phyloP scores from a whole-genome alignment of 139 green algal genomes.

The Axilococcus clingmanii region DNA sequence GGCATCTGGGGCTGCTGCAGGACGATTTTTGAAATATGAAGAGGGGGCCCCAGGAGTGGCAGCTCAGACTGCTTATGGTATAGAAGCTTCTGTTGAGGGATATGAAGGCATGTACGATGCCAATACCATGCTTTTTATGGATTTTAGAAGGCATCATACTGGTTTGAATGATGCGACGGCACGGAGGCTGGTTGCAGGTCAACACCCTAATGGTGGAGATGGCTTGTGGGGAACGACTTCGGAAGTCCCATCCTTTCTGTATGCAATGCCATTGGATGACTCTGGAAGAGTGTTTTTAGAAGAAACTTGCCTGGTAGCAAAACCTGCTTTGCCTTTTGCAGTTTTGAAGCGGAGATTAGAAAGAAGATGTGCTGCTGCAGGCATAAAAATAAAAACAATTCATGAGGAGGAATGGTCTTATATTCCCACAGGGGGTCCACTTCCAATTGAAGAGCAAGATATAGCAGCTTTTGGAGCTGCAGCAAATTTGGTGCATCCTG shows the following conservation, averaged over 20 bases:
- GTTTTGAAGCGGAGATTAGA: constrained; percentile 85
- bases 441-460: constrained; percentile 52
- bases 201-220: constrained; percentile 18
- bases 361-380: constrained; percentile 50
- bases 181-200: constrained; percentile 57
- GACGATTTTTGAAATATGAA: constrained; percentile 54
- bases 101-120: constrained; percentile 55
- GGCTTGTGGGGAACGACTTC: constrained; percentile 36
- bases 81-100: constrained; percentile 58
- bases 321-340: constrained; percentile 74
- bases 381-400: constrained; percentile 40
- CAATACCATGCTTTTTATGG: constrained; percentile 97
- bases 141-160: constrained; percentile 93
- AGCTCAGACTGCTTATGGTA: constrained; percentile 93
- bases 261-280: constrained; percentile 89
- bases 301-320: constrained; percentile 90
- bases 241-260: constrained; percentile 90
- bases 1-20: constrained; percentile 69
- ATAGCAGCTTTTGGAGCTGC: constrained; percentile 78
- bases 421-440: constrained; percentile 80
- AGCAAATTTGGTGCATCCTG: constrained; percentile 88
- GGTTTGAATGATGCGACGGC: constrained; percentile 21
- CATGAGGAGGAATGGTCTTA: constrained; percentile 90
- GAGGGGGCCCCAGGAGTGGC: constrained; percentile 51
- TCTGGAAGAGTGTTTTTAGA: constrained; percentile 75